Base-by-base conservation (phyloP, 768 basidiomycete species). In the Suillus clintonianus region DNA sequence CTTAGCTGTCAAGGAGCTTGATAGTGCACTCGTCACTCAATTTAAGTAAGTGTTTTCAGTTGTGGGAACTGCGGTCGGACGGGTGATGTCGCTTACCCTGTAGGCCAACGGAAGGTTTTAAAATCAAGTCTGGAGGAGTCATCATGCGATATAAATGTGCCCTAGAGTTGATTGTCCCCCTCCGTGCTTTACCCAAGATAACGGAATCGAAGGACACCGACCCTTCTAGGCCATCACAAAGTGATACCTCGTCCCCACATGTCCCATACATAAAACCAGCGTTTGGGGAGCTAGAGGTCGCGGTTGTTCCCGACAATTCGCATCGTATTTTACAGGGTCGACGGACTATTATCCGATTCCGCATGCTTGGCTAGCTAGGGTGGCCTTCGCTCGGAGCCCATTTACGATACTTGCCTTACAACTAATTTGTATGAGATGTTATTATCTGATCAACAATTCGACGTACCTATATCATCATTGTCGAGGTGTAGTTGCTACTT, bases 221-320 rank as follows among this genome's bases (percentile, higher is more conserved):
- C 37, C 7, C n/a, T 10, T n/a, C 53, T 43, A 45, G 14, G 5
- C 30, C 34, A 15, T 15, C 37, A 2, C 32, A 58, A n/a, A 17
- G 15, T n/a, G 41, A n/a, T 34, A 34, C 8, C 15, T 48, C 37
- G 8, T 6, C 48, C 10, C 30, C 64, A 0, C n/a, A 59, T 14
- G 63, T 71, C 9, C 72, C 72, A 36, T 61, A 76, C 43, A 60
- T 64, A 60, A 81, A 82, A 69, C 68, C 66, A 37, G 81, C 87
- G 78, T 74, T 77, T 27, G 86, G 85, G n/a, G 85, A 88, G 70
- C 70, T 88, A 42, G 85, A 87, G 67, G 75, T 86, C 27, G 78
- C 79, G 13, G 74, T 85, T 34, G 69, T 86, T 15, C 80, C 83
- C 9, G 87, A 89, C 65, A 77, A 79, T 22, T 81, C 86, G 7